phyloP scores from a whole-genome alignment of 2,329 filamentous ascomycete species.

The Xylariales sp. region DNA sequence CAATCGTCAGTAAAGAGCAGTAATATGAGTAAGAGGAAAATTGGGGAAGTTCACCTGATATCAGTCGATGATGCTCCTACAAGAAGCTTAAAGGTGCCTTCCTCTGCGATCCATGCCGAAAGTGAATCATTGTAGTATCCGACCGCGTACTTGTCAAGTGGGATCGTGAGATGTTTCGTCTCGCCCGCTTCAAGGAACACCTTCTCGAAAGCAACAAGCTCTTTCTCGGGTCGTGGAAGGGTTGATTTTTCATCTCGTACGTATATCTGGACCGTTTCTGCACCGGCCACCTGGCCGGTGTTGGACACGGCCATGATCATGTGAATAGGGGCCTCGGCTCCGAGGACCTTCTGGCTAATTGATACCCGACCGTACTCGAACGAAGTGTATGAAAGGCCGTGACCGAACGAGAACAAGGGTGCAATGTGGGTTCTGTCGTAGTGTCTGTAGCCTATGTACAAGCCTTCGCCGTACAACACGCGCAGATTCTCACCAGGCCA shows the following conservation, averaged over 20 bases:
- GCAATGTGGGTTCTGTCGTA: slow-evolving; percentile 59
- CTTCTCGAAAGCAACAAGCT: slow-evolving; percentile 66
- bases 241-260: slow-evolving; percentile 58
- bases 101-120: slow-evolving; percentile 60
- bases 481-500: slow-evolving; percentile 67
- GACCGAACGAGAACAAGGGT: slow-evolving; percentile 67
- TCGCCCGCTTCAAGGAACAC: slow-evolving; percentile 53
- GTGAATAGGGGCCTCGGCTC: slow-evolving; percentile 35
- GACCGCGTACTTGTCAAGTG: slow-evolving; percentile 45
- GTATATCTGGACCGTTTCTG: slow-evolving; percentile 65
- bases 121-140: slow-evolving; percentile 60
- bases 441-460: slow-evolving; percentile 70
- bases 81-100: slow-evolving; percentile 56
- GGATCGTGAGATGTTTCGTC: slow-evolving; percentile 43
- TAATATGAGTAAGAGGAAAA: background rate
- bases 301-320: slow-evolving; percentile 48
- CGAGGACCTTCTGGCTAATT: slow-evolving; percentile 38
- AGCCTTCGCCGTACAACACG: slow-evolving; percentile 66
- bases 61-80: slow-evolving; percentile 59
- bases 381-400: slow-evolving; percentile 67
- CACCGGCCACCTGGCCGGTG: slow-evolving; percentile 49
- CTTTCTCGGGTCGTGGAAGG: slow-evolving; percentile 64
- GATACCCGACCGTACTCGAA: slow-evolving; percentile 60
- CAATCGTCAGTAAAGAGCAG: background rate
- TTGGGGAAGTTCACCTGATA: slow-evolving; percentile 47